A percentile compares a stretch with the other conserved stretches of the same genome.
Evolutionary conservation across 345 rosid species (phyloP).

Genomic region (Euphorbia lathyris): DNA sequence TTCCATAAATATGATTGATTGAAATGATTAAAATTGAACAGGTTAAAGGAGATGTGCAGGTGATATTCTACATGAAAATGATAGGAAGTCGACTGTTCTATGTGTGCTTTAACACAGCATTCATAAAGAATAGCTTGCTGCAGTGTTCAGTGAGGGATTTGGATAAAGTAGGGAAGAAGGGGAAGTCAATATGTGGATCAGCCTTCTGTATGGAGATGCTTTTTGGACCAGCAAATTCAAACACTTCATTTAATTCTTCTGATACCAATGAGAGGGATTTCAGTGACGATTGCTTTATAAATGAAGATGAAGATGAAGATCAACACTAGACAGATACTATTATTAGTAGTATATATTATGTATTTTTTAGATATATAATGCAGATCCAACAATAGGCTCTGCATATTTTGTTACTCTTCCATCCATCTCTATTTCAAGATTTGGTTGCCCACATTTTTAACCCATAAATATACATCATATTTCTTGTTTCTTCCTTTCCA

Average conservation of each 20-base stretch:
- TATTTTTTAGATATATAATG: no score
- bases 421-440: no score
- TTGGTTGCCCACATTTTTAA: no score
- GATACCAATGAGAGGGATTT: constrained; percentile 8
- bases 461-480: no score
- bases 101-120: constrained; percentile 83
- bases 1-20: no score
- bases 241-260: constrained; percentile 12
- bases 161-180: constrained; percentile 77
- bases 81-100: constrained; percentile 87
- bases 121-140: constrained; percentile 74
- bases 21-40: constrained; percentile 22
- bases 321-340: no score
- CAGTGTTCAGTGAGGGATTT: constrained; percentile 60
- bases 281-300: background rate
- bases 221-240: constrained; percentile 69
- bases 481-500: no score
- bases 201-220: constrained; percentile 81
- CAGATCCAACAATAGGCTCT: no score
- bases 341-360: no score
- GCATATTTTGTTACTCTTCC: no score
- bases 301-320: background rate
- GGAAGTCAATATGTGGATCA: constrained; percentile 67
- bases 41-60: constrained; percentile 74
- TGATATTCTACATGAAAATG: constrained; percentile 85